Conservation (phyloP, 352 stramenopile genomes). For the Pythium diclinum region DNA sequence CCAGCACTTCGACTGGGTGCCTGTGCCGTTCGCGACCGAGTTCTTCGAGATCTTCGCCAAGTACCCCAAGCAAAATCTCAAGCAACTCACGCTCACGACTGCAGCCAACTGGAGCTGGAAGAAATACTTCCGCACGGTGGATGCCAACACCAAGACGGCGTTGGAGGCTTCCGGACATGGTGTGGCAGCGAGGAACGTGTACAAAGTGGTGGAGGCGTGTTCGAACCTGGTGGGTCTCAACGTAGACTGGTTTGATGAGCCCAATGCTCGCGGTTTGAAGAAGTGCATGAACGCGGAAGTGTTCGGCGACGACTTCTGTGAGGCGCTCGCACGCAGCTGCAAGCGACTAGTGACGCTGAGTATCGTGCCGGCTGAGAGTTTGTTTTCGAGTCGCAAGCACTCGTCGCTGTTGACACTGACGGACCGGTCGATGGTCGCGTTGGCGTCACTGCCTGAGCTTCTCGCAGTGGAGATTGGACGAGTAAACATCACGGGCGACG, state of each 20-base stretch:
- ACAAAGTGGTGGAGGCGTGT: slow-evolving; percentile 10
- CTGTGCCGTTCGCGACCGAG: slow-evolving; percentile 8
- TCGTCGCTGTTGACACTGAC: slow-evolving; percentile 6
- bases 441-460: slow-evolving; percentile 6
- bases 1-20: slow-evolving; percentile 1
- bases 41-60: slow-evolving; percentile 12
- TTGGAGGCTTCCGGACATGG: not conserved
- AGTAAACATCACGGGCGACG: slow-evolving; percentile 13
- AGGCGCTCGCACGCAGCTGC: slow-evolving; percentile 7
- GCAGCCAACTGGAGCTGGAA: slow-evolving; percentile 16
- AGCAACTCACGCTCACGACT: slow-evolving; percentile 2
- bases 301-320: slow-evolving; percentile 18
- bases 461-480: not conserved
- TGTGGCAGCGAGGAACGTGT: not conserved
- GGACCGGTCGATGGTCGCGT: slow-evolving; percentile 6
- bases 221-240: slow-evolving; percentile 6
- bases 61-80: slow-evolving; percentile 10
- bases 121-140: slow-evolving; percentile 1
- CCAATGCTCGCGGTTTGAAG: not conserved
- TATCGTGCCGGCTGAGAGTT: not conserved
- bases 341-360: not conserved
- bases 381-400: not conserved
- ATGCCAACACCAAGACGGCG: not conserved
- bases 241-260: not conserved
- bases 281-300: slow-evolving; percentile 11